Base-by-base conservation (phyloP, 1,139 yeast species). In the Pneumocystis sp. region DNA sequence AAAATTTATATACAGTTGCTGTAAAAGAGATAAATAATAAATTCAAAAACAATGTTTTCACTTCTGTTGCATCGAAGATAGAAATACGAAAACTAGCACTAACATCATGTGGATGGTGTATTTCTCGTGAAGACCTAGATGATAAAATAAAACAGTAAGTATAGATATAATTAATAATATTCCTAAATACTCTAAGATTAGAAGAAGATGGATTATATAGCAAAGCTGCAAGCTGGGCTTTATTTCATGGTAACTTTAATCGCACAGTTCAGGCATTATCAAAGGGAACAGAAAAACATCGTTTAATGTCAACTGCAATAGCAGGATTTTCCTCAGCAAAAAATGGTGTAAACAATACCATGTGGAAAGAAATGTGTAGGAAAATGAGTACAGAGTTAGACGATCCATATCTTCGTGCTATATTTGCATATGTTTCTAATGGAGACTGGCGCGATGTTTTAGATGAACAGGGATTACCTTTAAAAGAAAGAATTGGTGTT, bases 161-260 rank as follows among this genome's bases (percentile, higher is more conserved):
- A 29, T 37, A 25, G n/a, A 40, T 25, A 21, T 63, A 59, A 19
- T 50, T 21, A 34, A n/a, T 17, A 40, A 44, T 29, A 60, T n/a
- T 59, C 25, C 61, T 50, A 29, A 42, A 29, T 63, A 63, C 59
- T 15, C 5, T 34, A 40, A 59, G 31, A 35, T 63, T 34, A 63
- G 76, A 79, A 37, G 82, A 83, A 68, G 31, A 50, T 3, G 56
- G 34, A 19, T 10, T 50, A 50, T 82, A 82, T 67, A 96, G 89
- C 69, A 86, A 93, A 73, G 97, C 98, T 0, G 98, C 97, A 0
- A 97, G 96, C 0, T 89, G 96, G 96, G 97, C 97, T 0, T 93
- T 90, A 0, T 93, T 93, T 74, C 95, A 89, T 73, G 96, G 96
- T 1, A 88, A 90, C 74, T 87, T 93, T 1, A 82, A 83, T 3